phyloP scores from a whole-genome alignment of 2,329 filamentous ascomycete species.

The Fusarium buxicola region DNA sequence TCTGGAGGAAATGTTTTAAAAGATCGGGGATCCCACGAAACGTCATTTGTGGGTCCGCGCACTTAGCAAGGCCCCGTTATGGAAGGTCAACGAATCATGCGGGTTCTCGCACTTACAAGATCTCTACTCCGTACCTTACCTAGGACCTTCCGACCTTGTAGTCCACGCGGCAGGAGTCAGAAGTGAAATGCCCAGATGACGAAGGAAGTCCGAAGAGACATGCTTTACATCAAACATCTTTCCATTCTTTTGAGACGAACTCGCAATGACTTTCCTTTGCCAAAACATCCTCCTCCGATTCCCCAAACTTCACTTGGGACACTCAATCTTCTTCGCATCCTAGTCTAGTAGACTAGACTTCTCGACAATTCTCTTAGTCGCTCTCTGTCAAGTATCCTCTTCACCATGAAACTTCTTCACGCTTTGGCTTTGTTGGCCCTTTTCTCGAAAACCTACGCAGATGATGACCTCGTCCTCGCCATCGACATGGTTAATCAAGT shows the following conservation, averaged over 20 bases:
- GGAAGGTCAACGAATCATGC: conserved; percentile 35
- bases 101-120: conserved; percentile 24
- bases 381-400: too few species aligned
- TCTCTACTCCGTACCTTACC: too few species aligned
- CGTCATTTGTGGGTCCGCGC: conserved; percentile 39
- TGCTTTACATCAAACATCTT: too few species aligned
- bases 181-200: too few species aligned
- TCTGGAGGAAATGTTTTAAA: conserved; percentile 36
- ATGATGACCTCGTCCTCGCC: conserved; percentile 42
- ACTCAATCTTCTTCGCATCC: neutral
- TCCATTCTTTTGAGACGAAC: too few species aligned
- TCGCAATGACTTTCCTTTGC: neutral
- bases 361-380: too few species aligned
- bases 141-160: too few species aligned
- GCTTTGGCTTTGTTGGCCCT: conserved; percentile 24
- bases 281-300: neutral
- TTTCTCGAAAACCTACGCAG: conserved; percentile 31
- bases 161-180: too few species aligned
- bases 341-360: too few species aligned
- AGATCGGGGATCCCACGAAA: conserved; percentile 22
- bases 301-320: neutral
- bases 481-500: conserved; percentile 49
- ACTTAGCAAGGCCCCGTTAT: conserved; percentile 14
- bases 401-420: conserved; percentile 16
- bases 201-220: too few species aligned